Conservation (phyloP, 805 yeast species). For the Starmerella apicola region DNA sequence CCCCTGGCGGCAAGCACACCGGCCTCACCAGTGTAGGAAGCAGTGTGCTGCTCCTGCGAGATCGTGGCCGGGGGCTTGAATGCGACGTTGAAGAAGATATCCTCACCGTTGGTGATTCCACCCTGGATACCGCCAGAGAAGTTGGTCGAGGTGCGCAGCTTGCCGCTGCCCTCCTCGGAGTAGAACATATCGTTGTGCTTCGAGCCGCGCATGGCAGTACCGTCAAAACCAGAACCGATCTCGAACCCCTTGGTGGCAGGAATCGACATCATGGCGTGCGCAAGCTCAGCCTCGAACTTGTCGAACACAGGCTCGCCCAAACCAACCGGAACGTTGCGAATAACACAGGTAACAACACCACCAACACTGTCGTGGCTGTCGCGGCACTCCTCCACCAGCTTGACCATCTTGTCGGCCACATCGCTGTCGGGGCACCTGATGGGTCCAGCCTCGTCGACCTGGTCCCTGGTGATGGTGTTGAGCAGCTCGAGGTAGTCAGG, state of each 20-base stretch:
- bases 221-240: conserved; percentile 90
- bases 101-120: conserved; percentile 93
- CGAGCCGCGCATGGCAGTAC: conserved; percentile 83
- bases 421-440: conserved; percentile 82
- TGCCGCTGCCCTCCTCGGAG: conserved; percentile 42
- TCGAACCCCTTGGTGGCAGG: conserved; percentile 99
- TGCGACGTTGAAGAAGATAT: conserved; percentile 86
- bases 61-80: conserved; percentile 98
- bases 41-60: conserved; percentile 80
- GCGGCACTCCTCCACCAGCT: conserved; percentile 74
- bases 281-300: conserved; percentile 85
- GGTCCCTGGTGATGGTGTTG: conserved; percentile 70
- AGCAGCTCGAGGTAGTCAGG: conserved; percentile 54
- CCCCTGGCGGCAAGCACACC: conserved; percentile 93
- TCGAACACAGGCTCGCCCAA: conserved; percentile 97
- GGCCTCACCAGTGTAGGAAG: conserved; percentile 73
- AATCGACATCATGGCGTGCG: conserved; percentile 94
- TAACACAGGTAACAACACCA: conserved; percentile 94
- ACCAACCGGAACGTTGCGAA: conserved; percentile 89
- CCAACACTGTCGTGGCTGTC: conserved; percentile 89
- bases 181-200: conserved; percentile 80
- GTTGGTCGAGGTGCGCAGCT: conserved; percentile 74
- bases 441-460: conserved; percentile 78
- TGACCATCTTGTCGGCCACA: conserved; percentile 66
- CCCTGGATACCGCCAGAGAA: conserved; percentile 97